Base-by-base conservation (phyloP, 495 filamentous ascomycete species). In the Penicillium dipodomyicola region DNA sequence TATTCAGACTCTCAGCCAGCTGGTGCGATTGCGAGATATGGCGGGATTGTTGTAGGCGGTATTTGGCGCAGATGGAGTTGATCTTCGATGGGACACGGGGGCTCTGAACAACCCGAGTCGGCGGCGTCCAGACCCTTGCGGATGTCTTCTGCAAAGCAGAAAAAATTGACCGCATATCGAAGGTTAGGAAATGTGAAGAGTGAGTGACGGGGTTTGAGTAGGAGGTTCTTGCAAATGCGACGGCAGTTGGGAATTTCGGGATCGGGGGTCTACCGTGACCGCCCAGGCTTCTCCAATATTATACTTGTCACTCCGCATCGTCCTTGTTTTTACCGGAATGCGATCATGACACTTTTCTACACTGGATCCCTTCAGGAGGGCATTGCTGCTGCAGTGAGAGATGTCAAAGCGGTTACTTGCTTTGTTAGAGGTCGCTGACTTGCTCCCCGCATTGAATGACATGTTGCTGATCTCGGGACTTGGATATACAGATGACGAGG, bases 311-410 rank as follows among this genome's bases (percentile, higher is more conserved):
- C 54, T 43, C 46, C 47, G 29, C 50, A 56, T 30, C 20, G 19
- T n/a, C 20, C 22, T 39, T 27, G 19, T 44, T 27, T 17, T 15
- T 40, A 54, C 17, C 35, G 49, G 32, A 17, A 60, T 65, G 56
- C 58, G 37, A 62, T 57, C 27, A 64, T 64, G 60, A 62, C 56
- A 5, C 87, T 93, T 80, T 97, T 97, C 72, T 94, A 87, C 64
- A 54, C 85, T 48, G 93, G 92, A 20, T 83, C 80, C 56, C 72
- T 96, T 7, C 85, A 93, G 63, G 83, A 85, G 49, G 93, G 90
- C 46, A 93, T 97, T 62, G 75, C 80, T 7, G 70, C 80, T 22
- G 91, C 94, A 19, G 73, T 97, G 11, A 80, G 82, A 48, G 74
- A 90, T 65, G 64, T 69, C 25, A 87, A 87, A 61, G 70, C 81